These are phyloP conservation scores for Sugiyamaella smithiae DNA, from an alignment of 805 yeast species.

Conservation along the genomic window DNA sequence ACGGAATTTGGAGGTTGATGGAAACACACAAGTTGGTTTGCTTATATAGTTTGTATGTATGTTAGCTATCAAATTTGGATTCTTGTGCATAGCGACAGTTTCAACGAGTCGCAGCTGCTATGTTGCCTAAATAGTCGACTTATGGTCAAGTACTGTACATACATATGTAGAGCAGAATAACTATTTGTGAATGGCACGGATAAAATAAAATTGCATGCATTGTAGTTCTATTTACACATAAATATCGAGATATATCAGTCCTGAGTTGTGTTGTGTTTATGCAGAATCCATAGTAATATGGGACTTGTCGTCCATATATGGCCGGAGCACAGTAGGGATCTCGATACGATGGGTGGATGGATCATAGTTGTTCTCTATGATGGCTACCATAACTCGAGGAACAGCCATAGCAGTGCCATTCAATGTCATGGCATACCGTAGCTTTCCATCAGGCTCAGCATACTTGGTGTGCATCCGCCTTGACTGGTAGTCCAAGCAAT, in stretches of 20 bases:
- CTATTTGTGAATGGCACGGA: too few species aligned
- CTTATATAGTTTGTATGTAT: too few species aligned
- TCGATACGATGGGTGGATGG: conserved; percentile 48
- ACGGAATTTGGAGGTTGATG: too few species aligned
- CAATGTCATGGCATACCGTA: conserved; percentile 68
- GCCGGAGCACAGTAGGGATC: conserved; percentile 66
- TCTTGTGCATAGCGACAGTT: too few species aligned
- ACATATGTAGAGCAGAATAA: too few species aligned
- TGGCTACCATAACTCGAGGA: conserved; percentile 84
- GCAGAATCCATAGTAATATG: not conserved
- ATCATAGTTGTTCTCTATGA: conserved; percentile 83
- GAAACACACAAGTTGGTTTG: too few species aligned
- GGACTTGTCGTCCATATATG: conserved; percentile 63
- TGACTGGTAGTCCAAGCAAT: conserved; percentile 88
- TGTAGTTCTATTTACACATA: too few species aligned
- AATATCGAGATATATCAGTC: not conserved
- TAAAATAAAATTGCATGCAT: too few species aligned
- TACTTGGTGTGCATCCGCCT: conserved; percentile 73
- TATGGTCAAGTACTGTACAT: too few species aligned
- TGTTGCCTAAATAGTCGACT: too few species aligned
- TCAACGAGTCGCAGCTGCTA: too few species aligned
- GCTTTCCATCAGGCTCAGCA: conserved; percentile 35
- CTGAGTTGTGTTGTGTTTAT: not conserved
- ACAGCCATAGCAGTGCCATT: conserved; percentile 97
- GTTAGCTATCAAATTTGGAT: too few species aligned